phyloP scores from a whole-genome alignment of 129 eudicot genomes.

The Tanacetum coccineum region DNA sequence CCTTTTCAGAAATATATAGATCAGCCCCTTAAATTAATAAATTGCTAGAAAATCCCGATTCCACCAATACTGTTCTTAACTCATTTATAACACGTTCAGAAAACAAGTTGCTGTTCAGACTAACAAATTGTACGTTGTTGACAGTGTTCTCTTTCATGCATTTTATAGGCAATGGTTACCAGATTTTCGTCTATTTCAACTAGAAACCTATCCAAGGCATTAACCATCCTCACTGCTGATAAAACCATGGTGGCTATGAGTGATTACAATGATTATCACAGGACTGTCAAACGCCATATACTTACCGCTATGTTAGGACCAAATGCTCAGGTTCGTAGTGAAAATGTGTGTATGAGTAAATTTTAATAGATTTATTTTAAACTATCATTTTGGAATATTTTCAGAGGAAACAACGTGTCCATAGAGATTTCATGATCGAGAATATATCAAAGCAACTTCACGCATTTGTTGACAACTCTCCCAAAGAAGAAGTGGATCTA shows the following conservation, averaged over 20 bases:
- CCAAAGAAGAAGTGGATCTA: slow-evolving; percentile 50
- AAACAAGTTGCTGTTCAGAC: not conserved
- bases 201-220: slow-evolving; percentile 63
- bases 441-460: slow-evolving; percentile 43
- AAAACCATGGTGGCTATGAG: slow-evolving; percentile 89
- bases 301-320: slow-evolving; percentile 66
- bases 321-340: slow-evolving; percentile 67
- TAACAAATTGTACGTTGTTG: not conserved
- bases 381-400: not conserved
- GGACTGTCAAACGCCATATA: slow-evolving; percentile 48
- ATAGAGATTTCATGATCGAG: slow-evolving; percentile 56
- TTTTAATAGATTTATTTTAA: not conserved
- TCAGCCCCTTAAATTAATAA: too few relatives aligned
- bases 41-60: too few relatives aligned
- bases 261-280: slow-evolving; percentile 81
- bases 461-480: slow-evolving; percentile 29
- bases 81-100: too few relatives aligned
- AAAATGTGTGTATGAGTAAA: not conserved
- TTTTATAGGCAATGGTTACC: slow-evolving; percentile 73
- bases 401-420: slow-evolving; percentile 64
- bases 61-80: too few relatives aligned
- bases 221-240: slow-evolving; percentile 66
- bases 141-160: slow-evolving; percentile 4
- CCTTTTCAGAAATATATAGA: too few relatives aligned
- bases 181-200: slow-evolving; percentile 81